These are phyloP conservation scores for Sapria himalayana DNA, from an alignment of 345 rosid genomes.

Conservation along the genomic window DNA sequence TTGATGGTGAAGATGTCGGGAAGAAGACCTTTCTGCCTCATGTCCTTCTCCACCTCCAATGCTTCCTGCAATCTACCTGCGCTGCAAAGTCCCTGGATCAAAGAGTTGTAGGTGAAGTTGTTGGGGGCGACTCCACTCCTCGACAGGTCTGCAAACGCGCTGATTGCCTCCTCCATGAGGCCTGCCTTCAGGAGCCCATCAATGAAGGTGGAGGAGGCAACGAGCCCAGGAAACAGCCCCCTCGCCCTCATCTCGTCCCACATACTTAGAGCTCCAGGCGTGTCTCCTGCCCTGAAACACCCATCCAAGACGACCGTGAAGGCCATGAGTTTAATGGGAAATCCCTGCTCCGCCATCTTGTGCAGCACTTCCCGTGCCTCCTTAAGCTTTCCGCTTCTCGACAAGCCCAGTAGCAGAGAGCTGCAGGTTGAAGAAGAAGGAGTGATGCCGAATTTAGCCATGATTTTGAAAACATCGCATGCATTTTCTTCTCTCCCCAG, in stretches of 20 bases:
- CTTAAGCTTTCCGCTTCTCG: constrained; percentile 25
- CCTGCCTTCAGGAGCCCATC: constrained; percentile 46
- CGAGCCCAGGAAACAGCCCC: constrained; percentile 34
- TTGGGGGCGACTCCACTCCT: constrained; percentile 36
- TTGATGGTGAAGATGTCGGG: constrained; percentile 43
- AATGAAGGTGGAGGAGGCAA: constrained; percentile 49
- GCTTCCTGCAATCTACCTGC: constrained; percentile 33
- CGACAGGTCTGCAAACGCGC: constrained; percentile 31
- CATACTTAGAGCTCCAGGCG: constrained; percentile 25
- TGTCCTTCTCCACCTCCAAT: constrained; percentile 27
- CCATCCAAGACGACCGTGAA: constrained; percentile 53
- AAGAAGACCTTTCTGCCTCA: constrained; percentile 35
- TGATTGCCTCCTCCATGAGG: constrained; percentile 36
- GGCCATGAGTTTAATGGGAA: constrained; percentile 28
- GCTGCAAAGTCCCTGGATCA: constrained; percentile 42
- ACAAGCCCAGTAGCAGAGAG: constrained; percentile 42
- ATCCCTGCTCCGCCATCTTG: constrained; percentile 29
- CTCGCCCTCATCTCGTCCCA: constrained; percentile 41
- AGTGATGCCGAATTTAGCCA: constrained; percentile 23
- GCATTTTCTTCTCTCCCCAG: constrained; percentile 30
- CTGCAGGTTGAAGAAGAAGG: constrained; percentile 49
- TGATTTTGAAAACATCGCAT: constrained; percentile 21
- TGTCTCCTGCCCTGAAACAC: constrained; percentile 29
- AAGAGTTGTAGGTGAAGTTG: constrained; percentile 41
- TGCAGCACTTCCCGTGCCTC: constrained; percentile 33